Evolutionary conservation across 805 yeast genomes (phyloP), one percentile per base, ranked within the genome.

Genomic region (Candida maesae): DNA sequence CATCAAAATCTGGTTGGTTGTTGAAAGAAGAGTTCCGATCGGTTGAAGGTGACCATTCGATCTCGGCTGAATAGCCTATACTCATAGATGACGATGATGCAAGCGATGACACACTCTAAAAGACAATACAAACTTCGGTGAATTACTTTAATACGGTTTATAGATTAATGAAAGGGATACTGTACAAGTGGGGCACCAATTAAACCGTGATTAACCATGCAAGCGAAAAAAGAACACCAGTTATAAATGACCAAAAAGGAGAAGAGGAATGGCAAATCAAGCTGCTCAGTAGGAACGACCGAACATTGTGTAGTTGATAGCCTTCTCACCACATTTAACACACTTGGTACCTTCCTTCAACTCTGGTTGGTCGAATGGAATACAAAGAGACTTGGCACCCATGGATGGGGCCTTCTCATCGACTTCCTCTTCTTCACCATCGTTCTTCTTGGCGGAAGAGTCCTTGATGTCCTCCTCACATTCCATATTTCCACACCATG

Each of bases 311-410:
- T 84, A 93, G 61, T 78, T 76, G 48, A 78, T 64, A 31, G 99
- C 99, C 33, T 68, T 66, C 55, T 67, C 71, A 49, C 74, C 85
- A 76, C 98, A 93, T 58, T 71, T 84, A 50, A 88, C 82, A 80
- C 99, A 95, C 65, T 81, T 83, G 51, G 88, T 86, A 54, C 83
- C 91, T 51, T 64, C 69, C 63, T 78, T 78, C 65, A 91, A 76
- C 57, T 70, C 78, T 45, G 96, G 96, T 72, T 91, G 98, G 29
- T 86, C 84, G 60, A 81, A 81, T 51, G 99, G 99, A 64, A 90
- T 90, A 78, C 99, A 93, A 66, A 93, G 75, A 16, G 96, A 84
- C 74, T 93, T 93, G 52, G 99, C 99, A 61, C 99, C 99, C 99
- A 93, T 93, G 38, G 95, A 81, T 62, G 99, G 99, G 18, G 99